Base-by-base conservation (phyloP, 1,284 basidiomycete genomes). In the Agaricales sp. region DNA sequence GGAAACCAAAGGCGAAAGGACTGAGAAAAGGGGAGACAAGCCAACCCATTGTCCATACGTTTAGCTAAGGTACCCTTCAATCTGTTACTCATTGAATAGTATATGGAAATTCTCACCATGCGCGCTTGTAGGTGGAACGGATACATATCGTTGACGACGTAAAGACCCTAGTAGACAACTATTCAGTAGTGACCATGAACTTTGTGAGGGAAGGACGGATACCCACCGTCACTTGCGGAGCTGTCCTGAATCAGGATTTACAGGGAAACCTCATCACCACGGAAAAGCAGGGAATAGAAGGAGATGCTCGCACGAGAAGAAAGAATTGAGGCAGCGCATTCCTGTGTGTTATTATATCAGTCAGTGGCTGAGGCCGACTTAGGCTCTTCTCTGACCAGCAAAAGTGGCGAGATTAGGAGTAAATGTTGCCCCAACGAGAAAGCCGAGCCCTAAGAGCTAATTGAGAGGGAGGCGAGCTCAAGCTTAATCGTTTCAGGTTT, bases 91-190 rank as follows among this genome's bases (percentile, higher is more conserved):
- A 30, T 6, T 6, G 14, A 6, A 14, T 12, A 19, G n/a, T 6
- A 46, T 11, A 37, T 12, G 37, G 6, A n/a, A 20, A 14, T 35
- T 50, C 56, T 20, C 23, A 75, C 78, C 71, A 83, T 86, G 37
- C 82, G 73, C 20, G 84, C 82, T 60, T 87, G 84, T 18, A 82
- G 64, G 55, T 87, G 83, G 69, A 87, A 87, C 1, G 84, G 83
- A 60, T 75, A 87, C 50, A 87, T 66, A 55, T 87, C 84, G 3
- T 78, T 77, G 52, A 84, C 71, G 16, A 82, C 64, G 54, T 77
- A 82, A 1, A 85, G 66, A 45, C 82, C 82, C 81, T 81, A 48
- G n/a, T n/a, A n/a, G n/a, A n/a, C n/a, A n/a, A n/a, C n/a, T n/a
- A n/a, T n/a, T n/a, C 39, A 43, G 13, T 30, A 18, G 11, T 2